Evolutionary conservation across 805 yeast genomes (phyloP).

Genomic region (Candida caryicola): DNA sequence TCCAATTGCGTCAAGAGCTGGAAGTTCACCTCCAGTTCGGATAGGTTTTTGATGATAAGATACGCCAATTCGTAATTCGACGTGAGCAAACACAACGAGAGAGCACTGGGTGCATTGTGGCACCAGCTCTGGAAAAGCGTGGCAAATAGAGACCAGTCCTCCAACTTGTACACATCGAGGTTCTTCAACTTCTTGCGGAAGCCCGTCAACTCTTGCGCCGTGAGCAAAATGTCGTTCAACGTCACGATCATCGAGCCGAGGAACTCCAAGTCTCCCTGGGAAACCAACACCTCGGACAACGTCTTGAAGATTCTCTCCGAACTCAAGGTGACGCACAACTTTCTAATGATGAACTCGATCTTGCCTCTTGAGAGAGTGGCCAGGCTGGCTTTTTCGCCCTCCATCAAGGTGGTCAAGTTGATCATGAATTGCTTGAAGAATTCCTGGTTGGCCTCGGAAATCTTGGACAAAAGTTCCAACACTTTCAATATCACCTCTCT

Average conservation of each 20-base stretch:
- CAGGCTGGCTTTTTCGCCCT: constrained; percentile 29
- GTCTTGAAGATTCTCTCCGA: constrained; percentile 83
- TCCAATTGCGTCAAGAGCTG: constrained; percentile 83
- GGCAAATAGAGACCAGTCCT: constrained; percentile 69
- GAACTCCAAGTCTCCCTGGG: constrained; percentile 55
- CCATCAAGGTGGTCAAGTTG: constrained; percentile 66
- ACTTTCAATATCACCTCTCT: constrained; percentile 77
- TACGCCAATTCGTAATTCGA: constrained; percentile 88
- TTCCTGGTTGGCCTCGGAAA: constrained; percentile 71
- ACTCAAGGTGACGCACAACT: constrained; percentile 74
- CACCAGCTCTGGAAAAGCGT: constrained; percentile 88
- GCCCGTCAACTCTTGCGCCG: constrained; percentile 74
- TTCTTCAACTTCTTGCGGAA: constrained; percentile 64
- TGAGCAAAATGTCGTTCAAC: constrained; percentile 77
- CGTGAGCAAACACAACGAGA: constrained; percentile 80
- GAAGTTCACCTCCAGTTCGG: constrained; percentile 77
- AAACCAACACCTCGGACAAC: constrained; percentile 68
- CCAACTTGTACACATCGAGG: constrained; percentile 50
- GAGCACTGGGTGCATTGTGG: constrained; percentile 82
- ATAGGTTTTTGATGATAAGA: constrained; percentile 74
- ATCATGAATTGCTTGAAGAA: constrained; percentile 75
- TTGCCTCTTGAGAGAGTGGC: constrained; percentile 54
- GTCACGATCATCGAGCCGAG: constrained; percentile 81
- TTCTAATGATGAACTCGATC: constrained; percentile 75
- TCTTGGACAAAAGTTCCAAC: constrained; percentile 66